Conservation (phyloP, 345 rosid species). For the Acer negundo region DNA sequence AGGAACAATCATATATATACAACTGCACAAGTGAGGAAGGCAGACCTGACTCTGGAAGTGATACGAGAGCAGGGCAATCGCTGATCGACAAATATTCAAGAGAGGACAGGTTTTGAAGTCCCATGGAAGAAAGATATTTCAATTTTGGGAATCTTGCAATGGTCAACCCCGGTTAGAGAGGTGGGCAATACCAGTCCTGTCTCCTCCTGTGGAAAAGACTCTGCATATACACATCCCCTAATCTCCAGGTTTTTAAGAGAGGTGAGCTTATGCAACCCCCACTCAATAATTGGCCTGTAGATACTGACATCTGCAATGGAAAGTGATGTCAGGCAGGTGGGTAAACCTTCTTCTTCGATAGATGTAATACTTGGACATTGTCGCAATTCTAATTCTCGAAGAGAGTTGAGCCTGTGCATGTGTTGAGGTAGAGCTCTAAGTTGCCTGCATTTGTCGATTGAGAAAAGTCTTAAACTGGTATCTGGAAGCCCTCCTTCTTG, state of each 20-base stretch:
- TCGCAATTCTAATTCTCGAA: background rate
- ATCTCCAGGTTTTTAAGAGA: background rate
- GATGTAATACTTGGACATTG: background rate
- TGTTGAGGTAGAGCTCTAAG: background rate
- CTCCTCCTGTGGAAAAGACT: background rate
- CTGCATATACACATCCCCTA: background rate
- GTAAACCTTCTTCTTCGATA: conserved; percentile 5
- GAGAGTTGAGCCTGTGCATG: background rate
- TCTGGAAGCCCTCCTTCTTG: background rate
- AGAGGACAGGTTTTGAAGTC: background rate
- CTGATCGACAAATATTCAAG: background rate
- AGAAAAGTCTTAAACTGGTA: background rate
- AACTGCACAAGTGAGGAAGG: background rate
- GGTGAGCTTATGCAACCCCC: conserved; percentile 15
- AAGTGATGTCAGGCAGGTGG: background rate
- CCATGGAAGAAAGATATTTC: background rate
- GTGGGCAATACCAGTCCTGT: background rate
- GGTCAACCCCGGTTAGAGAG: background rate
- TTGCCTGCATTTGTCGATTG: background rate
- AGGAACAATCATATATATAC: background rate
- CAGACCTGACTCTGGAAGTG: background rate
- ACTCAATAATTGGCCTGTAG: background rate
- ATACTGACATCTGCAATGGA: background rate
- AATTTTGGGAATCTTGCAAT: background rate
- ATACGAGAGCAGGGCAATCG: background rate